Base-by-base conservation (phyloP, 345 rosid species). In the Lepidium africanum region DNA sequence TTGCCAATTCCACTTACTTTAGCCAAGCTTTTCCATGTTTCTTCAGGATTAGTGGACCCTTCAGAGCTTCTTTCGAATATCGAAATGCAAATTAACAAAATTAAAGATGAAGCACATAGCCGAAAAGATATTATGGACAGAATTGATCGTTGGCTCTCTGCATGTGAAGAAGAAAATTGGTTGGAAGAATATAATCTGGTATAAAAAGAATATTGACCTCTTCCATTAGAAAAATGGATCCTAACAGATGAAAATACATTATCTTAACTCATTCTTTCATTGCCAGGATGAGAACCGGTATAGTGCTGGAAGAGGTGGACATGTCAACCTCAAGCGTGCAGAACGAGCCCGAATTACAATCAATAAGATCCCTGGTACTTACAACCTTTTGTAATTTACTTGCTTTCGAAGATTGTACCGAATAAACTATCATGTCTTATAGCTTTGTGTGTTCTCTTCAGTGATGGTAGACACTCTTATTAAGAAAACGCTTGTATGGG, bases 131-230 rank as follows among this genome's bases (percentile, higher is more conserved):
- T 94, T 76, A 86, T 87, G 92, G 96, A 91, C 70, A 83, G 93
- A 73, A 87, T 94, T 65, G 95, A 91, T 17, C 80, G 89, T 67
- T 94, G 99, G 97, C 99, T 94, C 43, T 83, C 79, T 11, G 97
- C 95, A 39, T 91, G 96, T 59, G 95, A 94, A 77, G 99, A 91
- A 71, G 99, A 94, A 53, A 91, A 86, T 66, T 94, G 99, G 97
- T 85, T 94, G 54, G 97, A 94, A 81, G 93, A 88, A 62, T 94
- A 94, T 74, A 87, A 82, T 72, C 91, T 65, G 76, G 99, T 94
- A 76, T 21, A 55, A 7, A 8, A 68, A 79, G 83, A 62, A 58
- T 41, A 64, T 56, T 48, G 19, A 75, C 35, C 42, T 17, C 25
- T 9, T 37, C 7, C 33, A n/a, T 0, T 15, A 59, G 10, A n/a